Evolutionary conservation across 2,329 filamentous ascomycete species (phyloP).

Genomic region (Talaromyces sp.): DNA sequence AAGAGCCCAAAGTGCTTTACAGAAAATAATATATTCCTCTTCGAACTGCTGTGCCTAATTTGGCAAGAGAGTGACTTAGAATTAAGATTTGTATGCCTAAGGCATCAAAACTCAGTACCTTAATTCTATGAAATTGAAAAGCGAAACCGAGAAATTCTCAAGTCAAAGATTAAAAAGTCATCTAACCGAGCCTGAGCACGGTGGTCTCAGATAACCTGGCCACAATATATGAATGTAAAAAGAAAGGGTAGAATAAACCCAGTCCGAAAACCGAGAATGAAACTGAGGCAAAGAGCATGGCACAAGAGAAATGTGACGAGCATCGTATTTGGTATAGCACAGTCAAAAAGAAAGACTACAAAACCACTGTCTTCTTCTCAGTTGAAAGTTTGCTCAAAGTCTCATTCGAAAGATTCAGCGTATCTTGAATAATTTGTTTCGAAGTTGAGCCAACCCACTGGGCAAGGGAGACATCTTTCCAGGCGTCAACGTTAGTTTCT

Average conservation of each 20-base stretch:
- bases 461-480: slow-evolving; percentile 41
- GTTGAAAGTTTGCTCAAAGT: slow-evolving; percentile 38
- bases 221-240: not conserved
- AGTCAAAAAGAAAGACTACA: not conserved
- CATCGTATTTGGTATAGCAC: not conserved
- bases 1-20: too few species aligned
- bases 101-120: too few species aligned
- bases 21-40: too few species aligned
- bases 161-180: not conserved
- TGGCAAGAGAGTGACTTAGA: too few species aligned
- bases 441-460: slow-evolving; percentile 50
- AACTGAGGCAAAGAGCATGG: not conserved
- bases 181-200: not conserved
- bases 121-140: too few species aligned
- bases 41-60: too few species aligned
- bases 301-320: not conserved
- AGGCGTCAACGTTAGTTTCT: slow-evolving; percentile 10
- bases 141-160: too few species aligned
- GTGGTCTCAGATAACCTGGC: not conserved
- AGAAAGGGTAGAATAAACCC: not conserved
- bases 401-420: slow-evolving; percentile 41
- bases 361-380: slow-evolving; percentile 42
- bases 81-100: too few species aligned
- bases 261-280: not conserved
- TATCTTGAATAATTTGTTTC: slow-evolving; percentile 55